phyloP scores from a whole-genome alignment of 148 eudicot species.

The Arctostaphylos glauca region DNA sequence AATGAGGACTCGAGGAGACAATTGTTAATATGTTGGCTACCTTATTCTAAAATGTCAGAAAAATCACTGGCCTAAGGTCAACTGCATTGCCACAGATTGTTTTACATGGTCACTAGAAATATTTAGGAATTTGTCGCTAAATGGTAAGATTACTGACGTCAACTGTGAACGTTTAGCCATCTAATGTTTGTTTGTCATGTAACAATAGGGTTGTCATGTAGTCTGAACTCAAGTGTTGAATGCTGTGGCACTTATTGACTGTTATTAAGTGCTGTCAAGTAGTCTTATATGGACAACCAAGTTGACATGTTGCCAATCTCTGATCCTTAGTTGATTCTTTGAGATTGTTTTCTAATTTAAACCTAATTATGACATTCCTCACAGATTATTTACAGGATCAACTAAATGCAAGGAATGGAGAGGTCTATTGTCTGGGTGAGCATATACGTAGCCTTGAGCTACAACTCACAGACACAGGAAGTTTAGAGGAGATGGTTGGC shows the following conservation, averaged over 20 bases:
- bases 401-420: conserved; percentile 45
- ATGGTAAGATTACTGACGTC: neutral
- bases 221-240: neutral
- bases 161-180: neutral
- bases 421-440: conserved; percentile 40
- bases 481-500: conserved; percentile 41
- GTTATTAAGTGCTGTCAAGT: neutral
- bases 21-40: neutral
- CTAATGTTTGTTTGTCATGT: neutral
- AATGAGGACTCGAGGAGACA: neutral
- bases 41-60: neutral
- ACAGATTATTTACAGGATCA: conserved; percentile 78
- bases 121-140: neutral
- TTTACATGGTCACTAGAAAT: neutral
- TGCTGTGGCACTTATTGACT: neutral
- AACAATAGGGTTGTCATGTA: neutral
- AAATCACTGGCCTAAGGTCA: neutral
- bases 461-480: conserved; percentile 34
- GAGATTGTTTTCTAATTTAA: neutral
- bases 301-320: neutral
- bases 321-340: neutral
- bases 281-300: neutral
- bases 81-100: neutral
- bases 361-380: conserved; percentile 20
- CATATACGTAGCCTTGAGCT: conserved; percentile 37